Conservation (phyloP, 805 yeast species). For the Jamesozyma piceae region DNA sequence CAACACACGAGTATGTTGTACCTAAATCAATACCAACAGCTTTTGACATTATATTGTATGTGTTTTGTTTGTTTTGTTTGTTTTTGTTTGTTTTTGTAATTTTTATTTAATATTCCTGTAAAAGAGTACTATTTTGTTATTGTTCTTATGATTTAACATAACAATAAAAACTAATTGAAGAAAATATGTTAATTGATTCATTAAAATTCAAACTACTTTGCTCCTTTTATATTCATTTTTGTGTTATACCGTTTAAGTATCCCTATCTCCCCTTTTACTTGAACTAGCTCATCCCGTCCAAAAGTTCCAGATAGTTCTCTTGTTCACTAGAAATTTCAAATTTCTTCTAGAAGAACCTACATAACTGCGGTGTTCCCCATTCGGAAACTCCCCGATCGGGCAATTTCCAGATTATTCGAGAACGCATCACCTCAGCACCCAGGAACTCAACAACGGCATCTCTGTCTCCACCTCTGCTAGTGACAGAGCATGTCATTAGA, state of each 20-base stretch:
- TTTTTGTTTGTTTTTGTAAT: background rate
- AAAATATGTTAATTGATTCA: too few species aligned
- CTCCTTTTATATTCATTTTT: too few species aligned
- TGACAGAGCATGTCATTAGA: too few species aligned
- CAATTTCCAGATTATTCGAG: background rate
- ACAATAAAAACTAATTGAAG: too few species aligned
- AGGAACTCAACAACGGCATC: too few species aligned
- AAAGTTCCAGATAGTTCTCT: background rate
- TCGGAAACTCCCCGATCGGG: background rate
- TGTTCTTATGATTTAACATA: too few species aligned
- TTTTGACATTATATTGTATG: slow-evolving; percentile 34
- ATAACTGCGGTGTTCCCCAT: background rate
- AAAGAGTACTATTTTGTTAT: background rate
- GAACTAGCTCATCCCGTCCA: background rate
- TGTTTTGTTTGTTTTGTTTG: background rate
- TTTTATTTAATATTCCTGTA: background rate
- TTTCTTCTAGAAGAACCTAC: background rate
- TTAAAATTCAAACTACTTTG: too few species aligned
- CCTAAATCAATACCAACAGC: slow-evolving; percentile 75
- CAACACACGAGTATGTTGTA: slow-evolving; percentile 92
- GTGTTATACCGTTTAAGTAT: too few species aligned
- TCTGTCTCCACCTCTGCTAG: too few species aligned
- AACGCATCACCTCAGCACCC: background rate
- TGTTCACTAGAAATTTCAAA: background rate
- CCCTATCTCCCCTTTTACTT: too few species aligned